Conservation (phyloP, 2,329 filamentous ascomycete species). For the Rhytidhysteron rufulum region DNA sequence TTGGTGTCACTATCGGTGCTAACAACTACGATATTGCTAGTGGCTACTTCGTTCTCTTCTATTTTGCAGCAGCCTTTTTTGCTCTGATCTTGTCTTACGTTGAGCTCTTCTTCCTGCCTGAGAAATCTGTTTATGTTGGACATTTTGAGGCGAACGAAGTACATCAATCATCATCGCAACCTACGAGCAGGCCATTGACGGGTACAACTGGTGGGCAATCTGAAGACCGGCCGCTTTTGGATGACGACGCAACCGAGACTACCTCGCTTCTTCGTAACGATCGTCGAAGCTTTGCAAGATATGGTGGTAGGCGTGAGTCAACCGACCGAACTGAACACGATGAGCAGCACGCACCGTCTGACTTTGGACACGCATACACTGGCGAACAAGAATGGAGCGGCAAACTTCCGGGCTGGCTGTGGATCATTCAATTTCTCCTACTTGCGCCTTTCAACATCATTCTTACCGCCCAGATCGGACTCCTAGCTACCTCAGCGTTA, state of each 20-base stretch:
- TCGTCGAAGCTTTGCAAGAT: constrained; percentile 54
- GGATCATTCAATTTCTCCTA: constrained; percentile 81
- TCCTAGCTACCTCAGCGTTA: constrained; percentile 68
- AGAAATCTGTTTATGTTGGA: constrained; percentile 67
- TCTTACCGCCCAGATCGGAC: constrained; percentile 69
- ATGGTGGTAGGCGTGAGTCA: constrained; percentile 39
- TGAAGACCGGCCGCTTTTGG: constrained; percentile 25
- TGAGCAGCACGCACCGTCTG: constrained; percentile 32
- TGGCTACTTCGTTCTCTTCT: constrained; percentile 78
- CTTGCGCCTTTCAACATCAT: constrained; percentile 75
- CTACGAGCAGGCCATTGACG: constrained; percentile 31
- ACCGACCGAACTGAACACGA: constrained; percentile 31
- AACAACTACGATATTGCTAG: constrained; percentile 68
- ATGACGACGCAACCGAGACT: constrained; percentile 50
- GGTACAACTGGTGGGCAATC: constrained; percentile 28
- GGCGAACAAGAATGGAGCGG: constrained; percentile 84
- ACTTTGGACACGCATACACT: constrained; percentile 47
- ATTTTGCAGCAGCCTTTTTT: constrained; percentile 71
- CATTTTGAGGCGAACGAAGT: constrained; percentile 39
- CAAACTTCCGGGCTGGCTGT: constrained; percentile 75
- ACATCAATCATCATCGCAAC: constrained; percentile 18
- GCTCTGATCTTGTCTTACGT: constrained; percentile 71
- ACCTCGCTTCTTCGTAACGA: constrained; percentile 54
- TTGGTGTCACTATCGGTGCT: constrained; percentile 70
- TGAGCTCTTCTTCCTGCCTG: constrained; percentile 70